Evolutionary conservation across 2,329 filamentous ascomycete species (phyloP).

Genomic region (Neonectria magnoliae): DNA sequence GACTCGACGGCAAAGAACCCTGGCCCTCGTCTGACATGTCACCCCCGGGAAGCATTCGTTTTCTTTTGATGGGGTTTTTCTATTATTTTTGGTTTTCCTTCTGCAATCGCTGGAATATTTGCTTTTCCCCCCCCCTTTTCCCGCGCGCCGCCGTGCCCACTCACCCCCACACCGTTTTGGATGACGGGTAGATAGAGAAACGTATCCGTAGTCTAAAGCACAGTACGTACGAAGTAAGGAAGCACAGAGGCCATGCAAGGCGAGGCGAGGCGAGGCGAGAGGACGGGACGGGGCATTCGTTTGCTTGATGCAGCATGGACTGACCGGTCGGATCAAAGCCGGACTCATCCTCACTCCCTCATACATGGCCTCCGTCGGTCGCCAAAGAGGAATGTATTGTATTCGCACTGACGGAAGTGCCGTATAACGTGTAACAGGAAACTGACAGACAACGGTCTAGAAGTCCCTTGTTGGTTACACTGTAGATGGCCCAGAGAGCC

Average conservation of each 20-base stretch:
- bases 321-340: neutral
- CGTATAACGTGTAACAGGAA: neutral
- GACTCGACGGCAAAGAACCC: constrained; percentile 20
- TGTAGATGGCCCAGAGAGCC: constrained; percentile 6
- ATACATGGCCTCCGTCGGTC: neutral
- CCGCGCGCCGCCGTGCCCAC: constrained; percentile 17
- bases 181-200: constrained; percentile 4
- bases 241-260: constrained; percentile 1
- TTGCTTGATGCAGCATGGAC: constrained; percentile 7
- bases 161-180: constrained; percentile 17
- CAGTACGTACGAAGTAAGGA: neutral
- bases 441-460: neutral
- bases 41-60: constrained; percentile 17
- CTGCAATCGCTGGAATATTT: constrained; percentile 21
- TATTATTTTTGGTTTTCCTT: constrained; percentile 1
- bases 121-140: constrained; percentile 15
- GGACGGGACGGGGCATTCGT: constrained; percentile 15
- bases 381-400: neutral
- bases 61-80: constrained; percentile 23
- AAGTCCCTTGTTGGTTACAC: constrained; percentile 4
- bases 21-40: constrained; percentile 21
- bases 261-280: constrained; percentile 13
- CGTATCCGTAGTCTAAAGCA: neutral
- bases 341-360: neutral
- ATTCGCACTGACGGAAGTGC: neutral